These are phyloP conservation scores for Ramaria sp. DNA, from an alignment of 768 basidiomycete genomes.

Conservation along the genomic window DNA sequence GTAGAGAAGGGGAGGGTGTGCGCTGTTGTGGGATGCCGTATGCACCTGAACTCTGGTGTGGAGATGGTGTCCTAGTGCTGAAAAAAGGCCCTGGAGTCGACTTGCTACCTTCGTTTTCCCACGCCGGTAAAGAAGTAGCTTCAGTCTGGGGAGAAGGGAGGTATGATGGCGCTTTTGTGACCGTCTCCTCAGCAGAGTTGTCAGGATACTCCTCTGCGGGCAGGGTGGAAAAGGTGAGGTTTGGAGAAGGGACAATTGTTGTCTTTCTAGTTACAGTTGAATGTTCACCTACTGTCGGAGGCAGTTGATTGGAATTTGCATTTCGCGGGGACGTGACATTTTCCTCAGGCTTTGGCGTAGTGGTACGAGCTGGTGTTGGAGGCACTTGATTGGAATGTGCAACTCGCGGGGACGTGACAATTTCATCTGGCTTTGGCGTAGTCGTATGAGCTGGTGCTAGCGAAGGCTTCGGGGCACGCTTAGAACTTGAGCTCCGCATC, in stretches of 20 bases:
- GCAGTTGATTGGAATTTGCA: neutral
- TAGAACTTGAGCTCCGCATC: neutral
- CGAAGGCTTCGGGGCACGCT: neutral
- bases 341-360: neutral
- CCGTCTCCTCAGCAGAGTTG: neutral
- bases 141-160: slow-evolving; percentile 5
- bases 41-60: neutral
- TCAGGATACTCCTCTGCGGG: neutral
- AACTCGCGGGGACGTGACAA: too few species aligned
- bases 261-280: neutral
- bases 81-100: neutral
- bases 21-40: neutral
- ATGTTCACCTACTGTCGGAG: neutral
- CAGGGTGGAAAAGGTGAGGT: neutral
- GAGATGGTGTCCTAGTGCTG: slow-evolving; percentile 1
- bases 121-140: neutral
- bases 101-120: neutral
- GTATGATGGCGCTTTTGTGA: neutral
- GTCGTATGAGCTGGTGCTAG: neutral
- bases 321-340: neutral
- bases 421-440: neutral
- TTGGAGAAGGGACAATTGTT: neutral
- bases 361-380: neutral
- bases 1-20: slow-evolving; percentile 1
- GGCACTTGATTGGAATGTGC: neutral